Percentiles rank a stretch among this genome's conserved stretches.
Evolutionary conservation across 306 rosid genomes (phyloP).

Genomic region (Gynostemma pentaphyllum): DNA sequence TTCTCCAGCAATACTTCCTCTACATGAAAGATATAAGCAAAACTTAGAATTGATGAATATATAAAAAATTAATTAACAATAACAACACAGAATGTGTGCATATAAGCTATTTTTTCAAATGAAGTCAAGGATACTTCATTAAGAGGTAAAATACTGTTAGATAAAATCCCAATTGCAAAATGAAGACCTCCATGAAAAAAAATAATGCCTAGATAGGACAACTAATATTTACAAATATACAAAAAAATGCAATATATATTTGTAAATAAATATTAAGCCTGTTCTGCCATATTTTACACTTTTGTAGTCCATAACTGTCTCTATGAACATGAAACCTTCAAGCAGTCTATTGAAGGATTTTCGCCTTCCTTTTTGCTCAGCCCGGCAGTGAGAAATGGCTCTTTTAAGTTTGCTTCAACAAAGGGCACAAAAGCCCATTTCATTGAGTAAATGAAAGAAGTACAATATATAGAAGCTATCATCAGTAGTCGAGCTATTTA

Average conservation of each 20-base stretch:
- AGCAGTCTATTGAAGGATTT: too few species aligned
- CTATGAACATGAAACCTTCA: too few species aligned
- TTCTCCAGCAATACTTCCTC: conserved; percentile 88
- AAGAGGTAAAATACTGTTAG: background rate
- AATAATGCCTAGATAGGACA: background rate
- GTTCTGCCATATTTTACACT: background rate
- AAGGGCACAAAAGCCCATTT: too few species aligned
- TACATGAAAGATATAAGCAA: conserved; percentile 19
- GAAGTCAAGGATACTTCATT: background rate
- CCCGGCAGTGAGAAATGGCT: too few species aligned
- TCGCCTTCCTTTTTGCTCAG: too few species aligned
- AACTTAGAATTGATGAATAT: conserved; percentile 15
- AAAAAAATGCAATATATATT: background rate
- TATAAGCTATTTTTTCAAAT: background rate
- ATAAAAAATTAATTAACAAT: background rate
- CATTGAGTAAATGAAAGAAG: too few species aligned
- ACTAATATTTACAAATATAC: background rate
- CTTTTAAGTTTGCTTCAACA: too few species aligned
- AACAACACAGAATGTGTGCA: background rate
- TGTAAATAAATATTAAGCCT: background rate
- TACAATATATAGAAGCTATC: too few species aligned
- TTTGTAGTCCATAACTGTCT: background rate
- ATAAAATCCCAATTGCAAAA: background rate
- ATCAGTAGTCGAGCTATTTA: too few species aligned
- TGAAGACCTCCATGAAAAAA: background rate